Evolutionary conservation across 1,139 yeast species (phyloP).

Genomic region (Geotrichum citri-aurantii): DNA sequence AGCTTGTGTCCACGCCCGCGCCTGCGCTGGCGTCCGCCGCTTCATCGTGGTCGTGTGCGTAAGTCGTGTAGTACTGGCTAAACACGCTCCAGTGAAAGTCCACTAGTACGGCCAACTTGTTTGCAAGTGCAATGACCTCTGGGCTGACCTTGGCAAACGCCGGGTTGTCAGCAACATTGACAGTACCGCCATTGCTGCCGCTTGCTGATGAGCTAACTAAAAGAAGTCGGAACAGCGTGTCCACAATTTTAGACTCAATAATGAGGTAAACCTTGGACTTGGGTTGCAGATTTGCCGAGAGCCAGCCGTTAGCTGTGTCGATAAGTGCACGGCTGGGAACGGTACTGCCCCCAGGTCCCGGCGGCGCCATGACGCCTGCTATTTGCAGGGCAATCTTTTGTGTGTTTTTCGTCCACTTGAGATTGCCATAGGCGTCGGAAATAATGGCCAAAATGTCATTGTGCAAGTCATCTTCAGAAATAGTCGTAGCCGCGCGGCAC

Average conservation of each 20-base stretch:
- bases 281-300: conserved; percentile 4
- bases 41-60: background rate
- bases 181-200: background rate
- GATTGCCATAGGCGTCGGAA: conserved; percentile 78
- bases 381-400: conserved; percentile 68
- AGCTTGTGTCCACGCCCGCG: too few relatives aligned
- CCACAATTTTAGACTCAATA: background rate
- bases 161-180: background rate
- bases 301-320: conserved; percentile 2
- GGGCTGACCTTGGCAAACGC: background rate
- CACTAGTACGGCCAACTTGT: background rate
- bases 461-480: conserved; percentile 36
- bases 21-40: too few relatives aligned
- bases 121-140: background rate
- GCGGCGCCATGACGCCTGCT: conserved; percentile 40
- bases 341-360: background rate
- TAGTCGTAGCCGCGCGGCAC: conserved; percentile 19
- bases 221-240: background rate
- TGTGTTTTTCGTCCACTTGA: conserved; percentile 85
- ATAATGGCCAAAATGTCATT: conserved; percentile 71
- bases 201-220: background rate
- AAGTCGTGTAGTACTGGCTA: background rate
- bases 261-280: background rate
- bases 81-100: conserved; percentile 9
- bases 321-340: background rate